phyloP scores from a whole-genome alignment of 345 rosid genomes.

The Ricinus communis region DNA sequence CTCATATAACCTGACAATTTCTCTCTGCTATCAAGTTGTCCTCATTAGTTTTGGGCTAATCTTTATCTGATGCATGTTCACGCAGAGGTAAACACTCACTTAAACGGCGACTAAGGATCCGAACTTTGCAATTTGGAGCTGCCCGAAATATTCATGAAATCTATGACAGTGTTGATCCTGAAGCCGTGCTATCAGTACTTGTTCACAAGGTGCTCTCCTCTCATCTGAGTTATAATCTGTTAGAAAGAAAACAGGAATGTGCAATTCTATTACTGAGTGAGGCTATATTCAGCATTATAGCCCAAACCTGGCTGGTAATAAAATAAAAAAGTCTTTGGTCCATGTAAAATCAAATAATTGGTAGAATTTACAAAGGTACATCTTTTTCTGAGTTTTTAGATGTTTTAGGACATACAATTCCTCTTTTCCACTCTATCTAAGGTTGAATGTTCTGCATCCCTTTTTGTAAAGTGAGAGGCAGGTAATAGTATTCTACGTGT shows the following conservation, averaged over 20 bases:
- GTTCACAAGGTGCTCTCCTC: constrained; percentile 72
- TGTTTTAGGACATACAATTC: neutral
- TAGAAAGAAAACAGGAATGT: neutral
- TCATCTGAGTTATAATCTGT: neutral
- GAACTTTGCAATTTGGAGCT: constrained; percentile 76
- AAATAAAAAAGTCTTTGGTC: neutral
- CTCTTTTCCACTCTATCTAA: neutral
- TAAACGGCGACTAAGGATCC: constrained; percentile 80
- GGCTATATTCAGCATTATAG: neutral
- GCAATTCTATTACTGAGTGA: neutral
- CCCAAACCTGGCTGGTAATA: neutral
- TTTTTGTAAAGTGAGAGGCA: neutral
- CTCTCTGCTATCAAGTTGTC: neutral
- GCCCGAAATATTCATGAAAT: constrained; percentile 75
- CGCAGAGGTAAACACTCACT: constrained; percentile 69
- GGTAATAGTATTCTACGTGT: neutral
- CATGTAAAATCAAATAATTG: constrained; percentile 4
- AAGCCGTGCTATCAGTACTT: constrained; percentile 78
- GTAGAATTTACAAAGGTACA: neutral
- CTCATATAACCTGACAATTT: neutral
- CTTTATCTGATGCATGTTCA: constrained; percentile 25
- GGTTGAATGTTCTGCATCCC: neutral
- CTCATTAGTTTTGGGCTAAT: constrained; percentile 2
- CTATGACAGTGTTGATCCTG: constrained; percentile 83
- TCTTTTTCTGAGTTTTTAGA: neutral